Conservation (phyloP, 2,329 filamentous ascomycete species). For the Leptographium galeiforme region DNA sequence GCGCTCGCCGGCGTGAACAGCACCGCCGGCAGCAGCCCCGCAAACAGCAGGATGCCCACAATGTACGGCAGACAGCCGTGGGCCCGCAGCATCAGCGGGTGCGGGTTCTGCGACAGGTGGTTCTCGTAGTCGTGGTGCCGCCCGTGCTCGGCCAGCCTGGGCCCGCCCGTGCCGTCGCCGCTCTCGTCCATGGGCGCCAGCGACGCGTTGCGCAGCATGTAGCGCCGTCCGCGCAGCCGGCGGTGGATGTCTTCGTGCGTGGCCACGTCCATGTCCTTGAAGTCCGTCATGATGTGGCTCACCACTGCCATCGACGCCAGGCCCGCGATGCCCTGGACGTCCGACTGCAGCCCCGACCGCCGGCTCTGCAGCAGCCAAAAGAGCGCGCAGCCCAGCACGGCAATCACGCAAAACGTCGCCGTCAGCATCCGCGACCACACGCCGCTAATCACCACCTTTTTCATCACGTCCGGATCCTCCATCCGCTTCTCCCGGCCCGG, state of each 20-base stretch:
- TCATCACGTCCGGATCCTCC: conserved; percentile 26
- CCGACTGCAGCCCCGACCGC: conserved; percentile 51
- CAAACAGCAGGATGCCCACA: conserved; percentile 40
- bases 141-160: conserved; percentile 23
- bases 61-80: conserved; percentile 48
- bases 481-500: conserved; percentile 35
- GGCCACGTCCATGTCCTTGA: conserved; percentile 57
- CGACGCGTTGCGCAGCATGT: conserved; percentile 57
- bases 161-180: conserved; percentile 29
- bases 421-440: conserved; percentile 51
- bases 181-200: conserved; percentile 43
- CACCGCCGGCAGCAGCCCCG: conserved; percentile 44
- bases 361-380: conserved; percentile 48
- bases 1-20: conserved; percentile 43
- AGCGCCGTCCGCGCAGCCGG: conserved; percentile 51
- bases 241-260: conserved; percentile 54
- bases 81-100: conserved; percentile 54
- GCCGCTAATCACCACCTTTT: conserved; percentile 41
- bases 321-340: conserved; percentile 61
- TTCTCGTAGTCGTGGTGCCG: conserved; percentile 25
- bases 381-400: conserved; percentile 41
- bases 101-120: conserved; percentile 45
- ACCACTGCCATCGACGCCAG: conserved; percentile 64
- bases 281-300: conserved; percentile 61
- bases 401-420: conserved; percentile 40